These are phyloP conservation scores for Botryotinia narcissicola DNA, from an alignment of 2,329 filamentous ascomycete species.

Conservation along the genomic window DNA sequence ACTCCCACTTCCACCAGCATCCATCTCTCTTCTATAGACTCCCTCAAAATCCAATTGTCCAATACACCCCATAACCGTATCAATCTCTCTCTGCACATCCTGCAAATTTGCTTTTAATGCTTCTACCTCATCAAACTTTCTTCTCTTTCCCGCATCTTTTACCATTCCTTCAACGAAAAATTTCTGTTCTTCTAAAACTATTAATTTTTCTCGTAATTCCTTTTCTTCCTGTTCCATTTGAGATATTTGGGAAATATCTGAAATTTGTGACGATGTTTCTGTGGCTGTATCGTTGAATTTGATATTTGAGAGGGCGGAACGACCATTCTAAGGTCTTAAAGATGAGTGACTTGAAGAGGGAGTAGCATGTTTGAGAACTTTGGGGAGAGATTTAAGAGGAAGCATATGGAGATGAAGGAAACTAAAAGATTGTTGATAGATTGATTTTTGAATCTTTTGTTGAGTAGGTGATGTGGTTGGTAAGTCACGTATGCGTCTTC, in stretches of 20 bases:
- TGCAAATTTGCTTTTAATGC: conserved; percentile 62
- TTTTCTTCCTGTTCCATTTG: conserved; percentile 69
- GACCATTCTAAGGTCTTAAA: conserved; percentile 28
- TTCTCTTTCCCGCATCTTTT: conserved; percentile 61
- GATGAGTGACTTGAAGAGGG: conserved; percentile 43
- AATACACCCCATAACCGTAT: conserved; percentile 57
- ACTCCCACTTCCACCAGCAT: conserved; percentile 5
- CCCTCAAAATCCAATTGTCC: conserved; percentile 50
- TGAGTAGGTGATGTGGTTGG: conserved; percentile 63
- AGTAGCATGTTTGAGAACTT: conserved; percentile 60
- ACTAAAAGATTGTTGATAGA: conserved; percentile 66
- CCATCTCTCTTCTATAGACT: conserved; percentile 32
- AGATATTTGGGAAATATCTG: conserved; percentile 58
- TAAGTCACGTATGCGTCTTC: conserved; percentile 65
- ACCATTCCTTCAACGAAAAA: conserved; percentile 73
- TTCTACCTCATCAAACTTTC: conserved; percentile 68
- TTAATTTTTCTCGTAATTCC: conserved; percentile 62
- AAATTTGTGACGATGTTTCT: conserved; percentile 49
- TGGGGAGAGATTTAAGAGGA: conserved; percentile 61
- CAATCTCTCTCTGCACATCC: conserved; percentile 65
- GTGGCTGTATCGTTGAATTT: conserved; percentile 51
- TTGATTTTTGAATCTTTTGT: conserved; percentile 61
- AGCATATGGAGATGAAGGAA: conserved; percentile 74
- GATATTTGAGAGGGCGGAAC: conserved; percentile 54
- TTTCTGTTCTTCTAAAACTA: conserved; percentile 70